Base-by-base conservation (phyloP, 129 eudicot species). In the Flaveria linearis region DNA sequence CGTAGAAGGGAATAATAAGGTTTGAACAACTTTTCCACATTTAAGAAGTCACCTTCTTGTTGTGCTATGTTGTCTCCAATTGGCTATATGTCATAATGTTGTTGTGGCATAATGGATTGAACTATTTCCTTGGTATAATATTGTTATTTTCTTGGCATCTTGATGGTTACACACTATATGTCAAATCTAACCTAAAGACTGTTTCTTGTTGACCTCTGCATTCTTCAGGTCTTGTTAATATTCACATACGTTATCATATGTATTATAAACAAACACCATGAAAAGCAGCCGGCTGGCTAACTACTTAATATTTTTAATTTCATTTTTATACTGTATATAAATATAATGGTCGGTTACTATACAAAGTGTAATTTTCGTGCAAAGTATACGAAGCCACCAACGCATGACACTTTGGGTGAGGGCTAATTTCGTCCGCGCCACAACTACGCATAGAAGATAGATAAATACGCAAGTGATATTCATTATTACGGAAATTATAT, bases 141-240 rank as follows among this genome's bases (percentile, higher is more conserved):
- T 69, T 78, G 62, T 78, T 78, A 68, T 77, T 77, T 66, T 77
- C 74, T 53, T 77, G 67, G 68, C 47, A 55, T 67, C 22, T 68
- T 77, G 68, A 77, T 71, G 65, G 47, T 78, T 78, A 60, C 77
- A 71, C 36, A 78, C 77, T 71, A 55, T 23, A 18, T 58, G 56
- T 25, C 82, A 47, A 78, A 28, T 78, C 71, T 30, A 22, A 28
- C n/a, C 49, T 11, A 36, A 45, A 69, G 15, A n/a, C 3, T 46
- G 36, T 45, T 68, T 68, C 55, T 60, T 74, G 47, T 16, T 74
- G 28, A 41, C 47, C 46, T 47, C 58, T 9, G 7, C 33, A 33
- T 72, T 20, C 23, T 28, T 26, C 26, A 17, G 43, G 23, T 36
- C 10, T 15, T 25, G 33, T 58, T 25, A 9, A 20, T 58, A 9